Percentiles rank a stretch among this genome's conserved stretches.
These are phyloP conservation scores for Crithidia brevicula DNA, from an alignment of 208 protist genomes.

Conservation along the genomic window DNA sequence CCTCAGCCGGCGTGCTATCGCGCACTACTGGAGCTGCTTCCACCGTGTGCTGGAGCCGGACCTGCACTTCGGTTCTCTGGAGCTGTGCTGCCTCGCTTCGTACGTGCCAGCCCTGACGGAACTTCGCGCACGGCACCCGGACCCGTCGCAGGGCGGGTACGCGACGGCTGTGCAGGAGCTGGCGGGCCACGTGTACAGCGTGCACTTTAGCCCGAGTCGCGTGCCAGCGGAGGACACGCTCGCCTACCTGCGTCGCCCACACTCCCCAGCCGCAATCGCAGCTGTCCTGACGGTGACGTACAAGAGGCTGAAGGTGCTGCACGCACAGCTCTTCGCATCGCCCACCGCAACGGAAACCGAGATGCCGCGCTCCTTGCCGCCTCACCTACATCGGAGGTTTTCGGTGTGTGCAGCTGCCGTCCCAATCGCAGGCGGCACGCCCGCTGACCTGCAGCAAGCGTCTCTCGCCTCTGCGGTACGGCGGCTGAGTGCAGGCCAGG, in stretches of 20 bases:
- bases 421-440: neutral
- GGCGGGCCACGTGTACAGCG: conserved; percentile 22
- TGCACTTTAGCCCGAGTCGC: conserved; percentile 26
- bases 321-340: conserved; percentile 9
- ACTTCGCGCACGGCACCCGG: conserved; percentile 16
- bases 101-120: conserved; percentile 53
- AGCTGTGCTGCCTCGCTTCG: conserved; percentile 73
- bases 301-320: conserved; percentile 30
- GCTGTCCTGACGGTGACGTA: conserved; percentile 23
- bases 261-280: conserved; percentile 18
- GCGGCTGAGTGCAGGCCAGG: neutral
- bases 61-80: conserved; percentile 55
- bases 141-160: conserved; percentile 9
- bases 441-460: conserved; percentile 6
- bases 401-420: conserved; percentile 3
- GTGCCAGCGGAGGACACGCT: conserved; percentile 33
- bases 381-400: conserved; percentile 7
- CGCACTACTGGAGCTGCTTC: conserved; percentile 72
- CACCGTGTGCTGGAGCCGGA: conserved; percentile 57
- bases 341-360: neutral
- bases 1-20: conserved; percentile 39
- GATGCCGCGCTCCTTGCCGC: neutral
- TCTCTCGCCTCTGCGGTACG: conserved; percentile 5
- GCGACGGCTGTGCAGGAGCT: conserved; percentile 17
- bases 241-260: conserved; percentile 16